Conservation (phyloP, 148 eudicot species). For the Rhododendron molle region DNA sequence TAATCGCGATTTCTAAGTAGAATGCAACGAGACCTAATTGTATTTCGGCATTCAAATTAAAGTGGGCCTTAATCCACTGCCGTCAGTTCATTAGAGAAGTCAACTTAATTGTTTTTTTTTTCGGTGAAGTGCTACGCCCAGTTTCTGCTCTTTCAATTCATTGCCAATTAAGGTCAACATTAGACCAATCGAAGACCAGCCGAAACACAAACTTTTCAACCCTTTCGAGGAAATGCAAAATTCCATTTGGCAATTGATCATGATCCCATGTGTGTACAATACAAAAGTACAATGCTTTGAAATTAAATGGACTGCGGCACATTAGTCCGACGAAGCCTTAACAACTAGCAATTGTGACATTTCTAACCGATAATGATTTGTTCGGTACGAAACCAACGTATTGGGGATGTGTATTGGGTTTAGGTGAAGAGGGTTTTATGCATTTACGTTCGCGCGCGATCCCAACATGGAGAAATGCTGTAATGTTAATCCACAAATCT, state of each 20-base stretch:
- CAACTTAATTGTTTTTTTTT: background rate
- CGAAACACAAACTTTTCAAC: background rate
- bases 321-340: too few species aligned
- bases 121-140: background rate
- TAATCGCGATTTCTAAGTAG: background rate
- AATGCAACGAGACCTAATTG: background rate
- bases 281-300: background rate
- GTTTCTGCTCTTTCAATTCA: background rate
- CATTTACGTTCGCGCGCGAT: background rate
- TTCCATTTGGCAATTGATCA: background rate
- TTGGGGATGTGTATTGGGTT: background rate
- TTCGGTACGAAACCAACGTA: background rate
- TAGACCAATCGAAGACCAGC: background rate
- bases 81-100: background rate
- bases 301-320: background rate
- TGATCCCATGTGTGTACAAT: background rate
- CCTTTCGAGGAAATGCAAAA: background rate
- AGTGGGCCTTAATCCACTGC: background rate
- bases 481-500: background rate
- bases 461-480: background rate
- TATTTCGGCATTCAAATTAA: background rate
- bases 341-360: background rate
- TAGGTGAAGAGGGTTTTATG: background rate
- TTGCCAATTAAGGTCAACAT: background rate
- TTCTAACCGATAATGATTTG: background rate